phyloP scores from a whole-genome alignment of 2,329 filamentous ascomycete species.

The Trichoderma atrobrunneum region DNA sequence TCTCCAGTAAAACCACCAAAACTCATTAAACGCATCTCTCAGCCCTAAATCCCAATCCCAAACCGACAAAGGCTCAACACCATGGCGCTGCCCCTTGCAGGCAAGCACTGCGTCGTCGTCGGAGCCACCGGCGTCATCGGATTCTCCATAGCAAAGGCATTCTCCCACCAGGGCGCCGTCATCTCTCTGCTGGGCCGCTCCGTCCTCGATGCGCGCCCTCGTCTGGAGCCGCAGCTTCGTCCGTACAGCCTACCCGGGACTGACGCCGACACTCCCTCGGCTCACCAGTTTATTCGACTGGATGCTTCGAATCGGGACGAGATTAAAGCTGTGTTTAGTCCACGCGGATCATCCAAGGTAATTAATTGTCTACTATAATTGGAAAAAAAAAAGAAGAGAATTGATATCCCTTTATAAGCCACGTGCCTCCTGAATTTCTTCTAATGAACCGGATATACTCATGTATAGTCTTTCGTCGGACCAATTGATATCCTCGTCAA shows the following conservation, averaged over 20 bases:
- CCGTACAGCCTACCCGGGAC: constrained; percentile 24
- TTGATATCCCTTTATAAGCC: neutral
- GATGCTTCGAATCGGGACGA: constrained; percentile 30
- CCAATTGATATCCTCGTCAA: constrained; percentile 67
- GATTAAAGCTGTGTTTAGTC: constrained; percentile 33
- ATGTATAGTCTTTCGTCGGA: constrained; percentile 27
- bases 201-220: constrained; percentile 43
- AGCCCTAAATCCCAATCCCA: neutral
- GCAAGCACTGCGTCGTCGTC: constrained; percentile 60
- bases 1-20: neutral
- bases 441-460: neutral
- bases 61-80: neutral
- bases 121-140: constrained; percentile 72
- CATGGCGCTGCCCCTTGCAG: constrained; percentile 38
- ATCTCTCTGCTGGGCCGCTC: constrained; percentile 62
- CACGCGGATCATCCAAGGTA: constrained; percentile 21
- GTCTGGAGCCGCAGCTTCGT: constrained; percentile 34
- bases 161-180: constrained; percentile 59
- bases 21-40: neutral
- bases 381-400: neutral
- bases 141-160: constrained; percentile 62
- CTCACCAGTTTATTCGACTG: constrained; percentile 37
- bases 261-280: constrained; percentile 21
- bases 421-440: neutral
- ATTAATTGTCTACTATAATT: neutral